These are phyloP conservation scores for Cladophialophora yegresii DNA, from an alignment of 2,329 filamentous ascomycete species.

Conservation along the genomic window DNA sequence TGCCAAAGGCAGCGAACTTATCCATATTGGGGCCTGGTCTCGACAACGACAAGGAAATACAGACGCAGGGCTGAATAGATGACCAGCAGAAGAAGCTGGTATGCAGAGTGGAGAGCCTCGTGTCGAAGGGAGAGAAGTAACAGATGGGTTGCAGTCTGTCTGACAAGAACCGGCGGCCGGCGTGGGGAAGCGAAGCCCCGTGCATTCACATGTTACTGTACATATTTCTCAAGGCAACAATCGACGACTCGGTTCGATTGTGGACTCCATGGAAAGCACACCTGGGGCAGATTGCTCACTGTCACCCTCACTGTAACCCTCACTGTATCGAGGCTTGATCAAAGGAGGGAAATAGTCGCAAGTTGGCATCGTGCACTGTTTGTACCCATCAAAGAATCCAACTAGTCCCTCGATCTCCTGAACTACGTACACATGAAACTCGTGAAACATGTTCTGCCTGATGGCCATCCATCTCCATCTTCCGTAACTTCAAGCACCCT, in stretches of 20 bases:
- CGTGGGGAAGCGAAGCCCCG: constrained; percentile 7
- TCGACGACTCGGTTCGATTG: not conserved
- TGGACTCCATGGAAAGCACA: not conserved
- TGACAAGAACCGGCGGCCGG: constrained; percentile 11
- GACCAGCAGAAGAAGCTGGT: not conserved
- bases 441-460: constrained; percentile 5
- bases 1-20: constrained; percentile 69
- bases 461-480: not conserved
- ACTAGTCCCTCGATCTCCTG: not conserved
- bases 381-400: constrained; percentile 5
- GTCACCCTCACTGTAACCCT: not conserved
- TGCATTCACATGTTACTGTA: constrained; percentile 7
- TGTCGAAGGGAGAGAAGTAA: not conserved
- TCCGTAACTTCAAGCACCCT: not conserved
- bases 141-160: constrained; percentile 16
- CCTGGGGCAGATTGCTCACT: not conserved
- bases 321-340: not conserved
- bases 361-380: not conserved
- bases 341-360: not conserved
- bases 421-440: constrained; percentile 9
- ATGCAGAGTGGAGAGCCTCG: not conserved
- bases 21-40: constrained; percentile 55
- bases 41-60: not conserved
- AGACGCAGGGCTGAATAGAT: not conserved
- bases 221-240: constrained; percentile 6